A percentile compares a stretch with the other conserved stretches of the same genome.
phyloP scores from a whole-genome alignment of 140 eudicot species.

The Cichorium intybus region DNA sequence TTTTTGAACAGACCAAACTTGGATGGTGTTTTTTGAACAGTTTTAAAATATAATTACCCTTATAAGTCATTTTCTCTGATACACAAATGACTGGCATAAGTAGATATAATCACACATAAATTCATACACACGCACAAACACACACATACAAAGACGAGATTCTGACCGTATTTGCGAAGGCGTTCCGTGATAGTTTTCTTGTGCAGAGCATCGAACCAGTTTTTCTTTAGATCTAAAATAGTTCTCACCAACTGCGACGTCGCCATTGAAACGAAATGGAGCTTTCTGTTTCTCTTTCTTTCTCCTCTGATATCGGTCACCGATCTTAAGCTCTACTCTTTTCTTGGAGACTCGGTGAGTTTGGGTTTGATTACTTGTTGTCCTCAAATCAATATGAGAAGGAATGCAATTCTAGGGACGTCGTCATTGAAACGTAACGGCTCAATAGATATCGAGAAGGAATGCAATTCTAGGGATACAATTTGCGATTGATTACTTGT shows the following conservation, averaged over 20 bases:
- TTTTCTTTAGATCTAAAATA: constrained; percentile 39
- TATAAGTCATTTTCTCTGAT: too few species aligned
- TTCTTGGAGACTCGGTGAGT: not conserved
- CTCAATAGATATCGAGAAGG: too few species aligned
- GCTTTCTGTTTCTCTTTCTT: not conserved
- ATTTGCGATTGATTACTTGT: too few species aligned
- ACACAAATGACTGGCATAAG: not conserved
- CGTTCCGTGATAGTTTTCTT: constrained; percentile 37
- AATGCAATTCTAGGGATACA: too few species aligned
- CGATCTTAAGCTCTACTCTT: not conserved
- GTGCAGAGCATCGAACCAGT: constrained; percentile 40
- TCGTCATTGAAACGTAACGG: too few species aligned
- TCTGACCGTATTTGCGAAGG: constrained; percentile 35
- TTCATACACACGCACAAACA: not conserved
- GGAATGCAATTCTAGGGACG: too few species aligned
- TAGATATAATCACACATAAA: not conserved
- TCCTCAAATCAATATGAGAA: too few species aligned
- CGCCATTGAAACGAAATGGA: constrained; percentile 22
- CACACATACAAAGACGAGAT: not conserved
- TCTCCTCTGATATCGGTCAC: not conserved
- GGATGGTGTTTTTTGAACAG: too few species aligned
- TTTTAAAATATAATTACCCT: too few species aligned
- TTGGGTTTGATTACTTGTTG: too few species aligned
- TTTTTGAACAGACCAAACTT: too few species aligned
- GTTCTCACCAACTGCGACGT: constrained; percentile 22